Conservation (phyloP, 208 protist genomes). For the Histomonas meleagridis region DNA sequence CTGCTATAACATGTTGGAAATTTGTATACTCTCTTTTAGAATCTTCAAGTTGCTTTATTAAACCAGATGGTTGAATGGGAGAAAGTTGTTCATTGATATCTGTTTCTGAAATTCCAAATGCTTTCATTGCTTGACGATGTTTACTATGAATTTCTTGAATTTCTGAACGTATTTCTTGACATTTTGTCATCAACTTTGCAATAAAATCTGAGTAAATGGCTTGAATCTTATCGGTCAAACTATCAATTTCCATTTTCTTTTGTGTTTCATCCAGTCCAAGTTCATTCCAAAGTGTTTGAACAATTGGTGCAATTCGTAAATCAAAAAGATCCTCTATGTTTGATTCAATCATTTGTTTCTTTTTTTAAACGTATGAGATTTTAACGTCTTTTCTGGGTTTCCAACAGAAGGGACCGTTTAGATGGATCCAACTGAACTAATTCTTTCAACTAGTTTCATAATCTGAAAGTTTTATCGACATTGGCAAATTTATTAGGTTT, state of each 20-base stretch:
- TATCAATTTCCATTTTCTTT: background rate
- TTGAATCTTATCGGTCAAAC: background rate
- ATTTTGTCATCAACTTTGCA: background rate
- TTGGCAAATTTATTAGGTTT: no score
- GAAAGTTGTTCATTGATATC: background rate
- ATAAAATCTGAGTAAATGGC: background rate
- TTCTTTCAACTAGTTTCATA: no score
- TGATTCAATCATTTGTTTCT: no score
- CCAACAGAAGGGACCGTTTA: no score
- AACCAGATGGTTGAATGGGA: background rate
- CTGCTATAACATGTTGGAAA: background rate
- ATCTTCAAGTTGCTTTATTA: background rate
- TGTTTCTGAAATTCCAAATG: constrained; percentile 10
- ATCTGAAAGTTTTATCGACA: no score
- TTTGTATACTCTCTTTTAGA: background rate
- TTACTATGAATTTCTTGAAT: background rate
- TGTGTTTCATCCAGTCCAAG: background rate
- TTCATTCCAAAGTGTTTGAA: background rate
- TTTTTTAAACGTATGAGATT: no score
- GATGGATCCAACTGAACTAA: no score
- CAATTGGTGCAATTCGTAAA: no score
- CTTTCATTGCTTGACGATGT: background rate
- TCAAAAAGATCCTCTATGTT: no score
- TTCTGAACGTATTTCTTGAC: background rate
- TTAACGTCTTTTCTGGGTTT: no score